These are phyloP conservation scores for Sechiopsis laciniata DNA, from an alignment of 306 rosid species.

Conservation along the genomic window DNA sequence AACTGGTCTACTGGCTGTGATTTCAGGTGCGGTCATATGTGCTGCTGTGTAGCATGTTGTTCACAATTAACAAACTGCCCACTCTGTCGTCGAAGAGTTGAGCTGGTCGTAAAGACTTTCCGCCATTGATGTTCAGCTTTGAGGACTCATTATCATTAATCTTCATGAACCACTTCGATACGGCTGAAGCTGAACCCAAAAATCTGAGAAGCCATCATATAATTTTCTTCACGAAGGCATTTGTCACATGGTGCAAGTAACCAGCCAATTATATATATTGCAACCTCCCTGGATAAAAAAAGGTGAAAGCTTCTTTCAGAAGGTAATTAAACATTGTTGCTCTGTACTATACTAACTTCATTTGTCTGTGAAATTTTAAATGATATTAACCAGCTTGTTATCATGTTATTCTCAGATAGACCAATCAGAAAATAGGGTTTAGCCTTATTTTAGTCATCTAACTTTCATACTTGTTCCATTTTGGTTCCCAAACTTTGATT, in stretches of 20 bases:
- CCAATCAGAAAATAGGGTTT: background rate
- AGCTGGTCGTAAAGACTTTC: slow-evolving; percentile 81
- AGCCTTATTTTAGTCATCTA: background rate
- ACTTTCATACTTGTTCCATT: background rate
- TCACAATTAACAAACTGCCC: slow-evolving; percentile 84
- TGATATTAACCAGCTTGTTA: background rate
- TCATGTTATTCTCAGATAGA: background rate
- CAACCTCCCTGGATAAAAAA: too few species aligned
- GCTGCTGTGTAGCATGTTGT: slow-evolving; percentile 83
- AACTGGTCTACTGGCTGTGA: slow-evolving; percentile 24
- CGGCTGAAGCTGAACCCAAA: background rate
- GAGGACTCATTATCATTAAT: slow-evolving; percentile 6
- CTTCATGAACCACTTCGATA: background rate
- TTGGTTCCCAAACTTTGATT: too few species aligned
- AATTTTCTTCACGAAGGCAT: slow-evolving; percentile 8
- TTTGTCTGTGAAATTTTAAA: background rate
- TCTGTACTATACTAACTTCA: background rate
- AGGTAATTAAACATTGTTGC: slow-evolving; percentile 5
- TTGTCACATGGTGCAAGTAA: slow-evolving; percentile 1
- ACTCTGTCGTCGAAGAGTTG: slow-evolving; percentile 80
- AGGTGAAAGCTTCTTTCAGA: background rate
- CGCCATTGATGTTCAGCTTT: slow-evolving; percentile 52
- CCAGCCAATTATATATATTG: background rate
- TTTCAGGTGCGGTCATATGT: slow-evolving; percentile 96
- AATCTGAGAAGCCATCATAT: background rate